Percentiles rank a stretch among this genome's conserved stretches.
These are phyloP conservation scores for Adansonia digitata DNA, from an alignment of 345 rosid species.

Conservation along the genomic window DNA sequence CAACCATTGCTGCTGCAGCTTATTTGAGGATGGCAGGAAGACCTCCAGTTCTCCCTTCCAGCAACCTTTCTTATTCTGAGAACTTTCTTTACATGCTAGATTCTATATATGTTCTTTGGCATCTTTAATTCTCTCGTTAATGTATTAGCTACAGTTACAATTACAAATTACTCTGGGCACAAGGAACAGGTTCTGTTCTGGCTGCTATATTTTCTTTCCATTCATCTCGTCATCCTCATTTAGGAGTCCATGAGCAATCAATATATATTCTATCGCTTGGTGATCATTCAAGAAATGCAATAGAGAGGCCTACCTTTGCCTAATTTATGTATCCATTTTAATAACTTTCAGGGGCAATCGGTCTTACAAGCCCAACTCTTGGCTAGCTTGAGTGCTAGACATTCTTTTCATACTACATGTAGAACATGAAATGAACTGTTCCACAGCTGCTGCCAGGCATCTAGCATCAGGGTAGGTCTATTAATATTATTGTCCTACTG, in stretches of 20 bases:
- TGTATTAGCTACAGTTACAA: neutral
- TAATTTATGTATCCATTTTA: neutral
- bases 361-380: constrained; percentile 85
- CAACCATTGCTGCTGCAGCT: constrained; percentile 96
- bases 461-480: constrained; percentile 82
- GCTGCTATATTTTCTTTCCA: neutral
- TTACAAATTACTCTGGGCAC: neutral
- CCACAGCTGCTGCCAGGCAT: constrained; percentile 93
- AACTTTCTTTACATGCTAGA: constrained; percentile 98
- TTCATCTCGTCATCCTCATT: neutral
- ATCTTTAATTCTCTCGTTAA: neutral
- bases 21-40: constrained; percentile 96
- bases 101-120: constrained; percentile 54
- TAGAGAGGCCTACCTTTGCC: neutral
- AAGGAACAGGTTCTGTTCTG: neutral
- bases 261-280: neutral
- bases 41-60: constrained; percentile 93
- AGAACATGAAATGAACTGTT: constrained; percentile 98
- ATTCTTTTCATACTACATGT: constrained; percentile 89
- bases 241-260: neutral
- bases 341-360: constrained; percentile 65
- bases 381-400: constrained; percentile 84
- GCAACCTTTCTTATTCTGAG: constrained; percentile 82
- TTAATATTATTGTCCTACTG: neutral
- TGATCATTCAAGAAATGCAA: neutral